phyloP scores from a whole-genome alignment of 2,329 filamentous ascomycete genomes.

The Thielaviopsis punctulata region DNA sequence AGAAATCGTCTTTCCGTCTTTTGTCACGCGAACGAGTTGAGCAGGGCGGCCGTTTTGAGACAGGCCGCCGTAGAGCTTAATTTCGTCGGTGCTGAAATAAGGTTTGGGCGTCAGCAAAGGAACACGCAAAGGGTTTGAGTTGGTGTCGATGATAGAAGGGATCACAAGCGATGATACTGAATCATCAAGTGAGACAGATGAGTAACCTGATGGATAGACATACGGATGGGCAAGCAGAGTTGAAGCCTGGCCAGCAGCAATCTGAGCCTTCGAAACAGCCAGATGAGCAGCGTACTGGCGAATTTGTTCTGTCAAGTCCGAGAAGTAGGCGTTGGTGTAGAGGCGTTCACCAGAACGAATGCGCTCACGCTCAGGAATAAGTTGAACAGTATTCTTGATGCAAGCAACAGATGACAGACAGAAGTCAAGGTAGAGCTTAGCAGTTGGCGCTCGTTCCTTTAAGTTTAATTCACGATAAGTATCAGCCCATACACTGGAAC shows the following conservation, averaged over 20 bases:
- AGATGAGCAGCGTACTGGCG: constrained; percentile 76
- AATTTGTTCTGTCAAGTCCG: constrained; percentile 90
- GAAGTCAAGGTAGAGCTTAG: constrained; percentile 63
- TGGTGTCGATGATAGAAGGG: not conserved
- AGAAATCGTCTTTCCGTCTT: constrained; percentile 64
- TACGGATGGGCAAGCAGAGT: constrained; percentile 33
- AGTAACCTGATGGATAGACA: constrained; percentile 15
- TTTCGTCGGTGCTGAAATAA: constrained; percentile 38
- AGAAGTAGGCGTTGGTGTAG: constrained; percentile 91
- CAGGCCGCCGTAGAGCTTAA: constrained; percentile 68
- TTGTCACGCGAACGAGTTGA: constrained; percentile 67
- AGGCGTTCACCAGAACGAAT: constrained; percentile 69
- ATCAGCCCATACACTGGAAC: constrained; percentile 41
- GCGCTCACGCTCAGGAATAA: constrained; percentile 73
- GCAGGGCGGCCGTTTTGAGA: constrained; percentile 66
- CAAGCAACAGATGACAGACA: constrained; percentile 81
- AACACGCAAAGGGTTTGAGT: constrained; percentile 8
- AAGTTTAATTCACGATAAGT: constrained; percentile 52
- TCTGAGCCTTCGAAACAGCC: constrained; percentile 41
- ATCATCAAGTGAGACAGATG: constrained; percentile 15
- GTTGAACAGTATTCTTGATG: constrained; percentile 75
- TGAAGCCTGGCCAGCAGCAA: constrained; percentile 41
- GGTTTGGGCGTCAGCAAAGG: constrained; percentile 16
- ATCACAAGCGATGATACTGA: not conserved
- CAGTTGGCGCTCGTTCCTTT: constrained; percentile 63